Evolutionary conservation across 148 eudicot genomes (phyloP).

Genomic region (Vaccinium macrocarpon): DNA sequence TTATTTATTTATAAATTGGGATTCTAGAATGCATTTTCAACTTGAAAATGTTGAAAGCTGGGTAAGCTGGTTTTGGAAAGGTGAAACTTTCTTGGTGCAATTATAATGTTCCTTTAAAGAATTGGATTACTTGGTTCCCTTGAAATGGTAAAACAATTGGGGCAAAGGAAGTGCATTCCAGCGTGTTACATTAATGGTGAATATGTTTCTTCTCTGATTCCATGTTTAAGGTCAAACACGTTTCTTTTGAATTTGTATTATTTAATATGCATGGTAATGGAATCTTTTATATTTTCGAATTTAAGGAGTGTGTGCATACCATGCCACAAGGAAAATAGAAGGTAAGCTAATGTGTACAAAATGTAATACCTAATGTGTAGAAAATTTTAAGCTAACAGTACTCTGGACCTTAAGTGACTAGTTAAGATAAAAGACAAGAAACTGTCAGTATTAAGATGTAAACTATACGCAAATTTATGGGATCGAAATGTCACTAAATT

Average conservation of each 20-base stretch:
- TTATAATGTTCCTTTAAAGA: neutral
- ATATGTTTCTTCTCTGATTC: neutral
- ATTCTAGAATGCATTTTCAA: neutral
- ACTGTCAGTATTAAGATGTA: neutral
- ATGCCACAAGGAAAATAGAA: neutral
- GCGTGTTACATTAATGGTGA: neutral
- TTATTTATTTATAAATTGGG: no score
- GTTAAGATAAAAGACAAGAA: neutral
- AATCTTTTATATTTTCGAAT: neutral
- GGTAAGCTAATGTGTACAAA: neutral
- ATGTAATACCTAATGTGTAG: no score
- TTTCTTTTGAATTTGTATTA: neutral
- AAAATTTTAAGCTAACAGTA: neutral
- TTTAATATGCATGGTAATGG: neutral
- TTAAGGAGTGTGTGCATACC: neutral
- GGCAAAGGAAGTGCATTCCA: neutral
- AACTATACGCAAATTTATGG: neutral
- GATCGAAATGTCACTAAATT: neutral
- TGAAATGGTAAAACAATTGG: neutral
- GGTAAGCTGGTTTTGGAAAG: neutral
- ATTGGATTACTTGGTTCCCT: neutral
- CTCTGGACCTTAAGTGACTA: neutral
- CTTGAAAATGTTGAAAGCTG: neutral
- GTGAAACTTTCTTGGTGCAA: neutral
- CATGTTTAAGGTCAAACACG: neutral